Base-by-base conservation (phyloP, 495 filamentous ascomycete genomes). In the Amniculicola lignicola region DNA sequence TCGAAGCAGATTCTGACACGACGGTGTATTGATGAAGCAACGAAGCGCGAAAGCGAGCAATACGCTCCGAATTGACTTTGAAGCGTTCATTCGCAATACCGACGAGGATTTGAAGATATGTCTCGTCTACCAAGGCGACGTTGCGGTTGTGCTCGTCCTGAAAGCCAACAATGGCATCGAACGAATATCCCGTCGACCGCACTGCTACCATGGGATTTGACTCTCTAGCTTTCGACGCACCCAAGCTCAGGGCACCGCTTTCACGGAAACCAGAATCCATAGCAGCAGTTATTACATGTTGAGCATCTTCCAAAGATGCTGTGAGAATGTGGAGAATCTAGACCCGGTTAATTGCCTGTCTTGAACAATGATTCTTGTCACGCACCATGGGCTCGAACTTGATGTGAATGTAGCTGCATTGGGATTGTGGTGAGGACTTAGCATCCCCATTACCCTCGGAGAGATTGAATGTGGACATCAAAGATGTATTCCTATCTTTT, bases 321-420 rank as follows among this genome's bases (percentile, higher is more conserved):
- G 90, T 81, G 61, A 92, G 76, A 37, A 97, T 77, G 59, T 97
- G 91, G 2, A 97, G 79, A 60, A 96, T 95, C 90, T 95, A 28
- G 14, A 18, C 38, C 3, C 7, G 37, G 14, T 67, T 35, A 64
- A 40, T 10, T 40, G 37, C n/a, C 29, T 7, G 29, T 7, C 29
- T 33, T 33, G 29, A 7, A 33, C 7, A n/a, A 7, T 33, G n/a
- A 33, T 33, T 33, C 29, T 33, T 7, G 29, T 24, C 6, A 45
- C 81, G 57, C 78, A 93, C 91, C 89, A 97, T 88, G 27, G 92
- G 88, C 67, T 96, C 91, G 65, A 92, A 96, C 69, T 93, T 91
- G 74, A 96, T 87, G 67, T 89, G 89, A 35, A 95, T 81, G 62
- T 89, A 77, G 61, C 44, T 65, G 40, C 23, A 39, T 19, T 46